Evolutionary conservation across 2,329 filamentous ascomycete genomes (phyloP).

Genomic region (Pseudogymnoascus sp.): DNA sequence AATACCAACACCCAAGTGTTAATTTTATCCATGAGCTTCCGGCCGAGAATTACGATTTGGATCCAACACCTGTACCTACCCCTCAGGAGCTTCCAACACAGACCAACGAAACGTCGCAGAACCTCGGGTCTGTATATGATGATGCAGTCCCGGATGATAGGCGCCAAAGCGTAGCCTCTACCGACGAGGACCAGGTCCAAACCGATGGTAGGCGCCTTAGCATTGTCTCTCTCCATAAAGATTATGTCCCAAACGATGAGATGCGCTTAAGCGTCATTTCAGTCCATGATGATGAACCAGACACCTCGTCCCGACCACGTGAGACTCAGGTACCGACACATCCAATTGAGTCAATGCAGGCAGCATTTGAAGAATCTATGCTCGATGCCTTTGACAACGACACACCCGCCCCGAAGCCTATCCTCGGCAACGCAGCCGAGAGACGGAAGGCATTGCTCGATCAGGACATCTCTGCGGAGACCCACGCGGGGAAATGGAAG

Average conservation of each 20-base stretch:
- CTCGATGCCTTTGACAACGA: slow-evolving; percentile 54
- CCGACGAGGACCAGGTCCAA: neutral
- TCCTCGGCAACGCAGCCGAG: slow-evolving; percentile 46
- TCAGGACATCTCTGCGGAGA: slow-evolving; percentile 56
- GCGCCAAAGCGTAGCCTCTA: neutral
- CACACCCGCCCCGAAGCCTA: slow-evolving; percentile 43
- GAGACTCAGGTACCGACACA: slow-evolving; percentile 42
- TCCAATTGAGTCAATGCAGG: slow-evolving; percentile 68
- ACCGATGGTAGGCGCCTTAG: neutral
- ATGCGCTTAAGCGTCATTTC: neutral
- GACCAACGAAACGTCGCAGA: neutral
- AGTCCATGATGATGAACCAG: neutral
- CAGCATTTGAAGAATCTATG: slow-evolving; percentile 75
- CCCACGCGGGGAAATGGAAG: slow-evolving; percentile 68
- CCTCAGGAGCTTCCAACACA: neutral
- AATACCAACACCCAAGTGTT: neutral
- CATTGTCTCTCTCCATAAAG: neutral
- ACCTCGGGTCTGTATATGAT: neutral
- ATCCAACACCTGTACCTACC: neutral
- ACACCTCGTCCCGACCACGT: neutral
- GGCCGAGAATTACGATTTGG: neutral
- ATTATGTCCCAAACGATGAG: neutral
- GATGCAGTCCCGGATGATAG: neutral
- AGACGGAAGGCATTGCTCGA: slow-evolving; percentile 62
- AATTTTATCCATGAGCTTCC: neutral